phyloP scores from a whole-genome alignment of 2,329 filamentous ascomycete genomes.

The Diaporthe australafricana region DNA sequence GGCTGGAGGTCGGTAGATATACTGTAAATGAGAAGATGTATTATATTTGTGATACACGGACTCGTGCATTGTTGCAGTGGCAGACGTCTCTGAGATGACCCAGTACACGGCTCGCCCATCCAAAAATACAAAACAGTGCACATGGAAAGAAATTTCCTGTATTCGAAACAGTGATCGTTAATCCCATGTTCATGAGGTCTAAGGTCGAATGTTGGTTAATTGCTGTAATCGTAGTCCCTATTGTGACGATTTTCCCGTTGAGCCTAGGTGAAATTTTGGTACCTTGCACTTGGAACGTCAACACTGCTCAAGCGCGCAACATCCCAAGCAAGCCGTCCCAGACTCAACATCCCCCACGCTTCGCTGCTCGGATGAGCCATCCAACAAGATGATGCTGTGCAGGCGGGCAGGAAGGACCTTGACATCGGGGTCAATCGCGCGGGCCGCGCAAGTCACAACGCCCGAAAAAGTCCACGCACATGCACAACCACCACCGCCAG shows the following conservation, averaged over 20 bases:
- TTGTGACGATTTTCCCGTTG: no score
- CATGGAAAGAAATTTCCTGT: not conserved
- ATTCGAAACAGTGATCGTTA: no score
- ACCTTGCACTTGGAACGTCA: not conserved
- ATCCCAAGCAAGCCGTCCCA: not conserved
- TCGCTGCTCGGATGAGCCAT: not conserved
- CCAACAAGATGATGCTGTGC: conserved; percentile 21
- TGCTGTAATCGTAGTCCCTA: no score
- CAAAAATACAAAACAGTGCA: not conserved
- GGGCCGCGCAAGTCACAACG: not conserved
- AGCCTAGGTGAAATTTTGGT: conserved; percentile 18
- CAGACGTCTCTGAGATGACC: not conserved
- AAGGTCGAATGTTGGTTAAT: no score
- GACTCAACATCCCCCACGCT: not conserved
- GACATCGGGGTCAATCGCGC: not conserved
- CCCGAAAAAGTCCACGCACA: not conserved
- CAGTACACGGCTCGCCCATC: not conserved
- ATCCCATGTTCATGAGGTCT: no score
- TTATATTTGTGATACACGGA: conserved; percentile 16
- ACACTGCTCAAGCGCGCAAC: not conserved
- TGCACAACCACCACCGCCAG: not conserved
- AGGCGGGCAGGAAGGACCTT: not conserved
- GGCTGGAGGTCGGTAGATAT: conserved; percentile 44
- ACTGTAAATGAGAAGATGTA: conserved; percentile 34
- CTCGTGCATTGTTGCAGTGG: not conserved